Base-by-base conservation (phyloP, 306 rosid genomes). In the Amphicarpaea edgeworthii region DNA sequence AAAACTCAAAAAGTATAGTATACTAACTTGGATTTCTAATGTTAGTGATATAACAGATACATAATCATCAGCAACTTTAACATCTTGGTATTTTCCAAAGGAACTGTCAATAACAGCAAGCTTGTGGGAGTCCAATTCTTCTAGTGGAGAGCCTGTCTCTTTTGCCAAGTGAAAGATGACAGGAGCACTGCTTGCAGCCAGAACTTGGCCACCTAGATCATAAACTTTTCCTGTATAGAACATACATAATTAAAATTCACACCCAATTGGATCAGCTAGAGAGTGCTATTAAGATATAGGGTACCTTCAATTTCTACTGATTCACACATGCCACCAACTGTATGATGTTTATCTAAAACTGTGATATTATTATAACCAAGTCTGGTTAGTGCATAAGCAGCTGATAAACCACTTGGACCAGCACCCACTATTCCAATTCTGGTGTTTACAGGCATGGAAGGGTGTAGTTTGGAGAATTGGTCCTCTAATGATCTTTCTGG, bases 311-410 rank as follows among this genome's bases (percentile, higher is more conserved):
- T 94, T 20, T 87, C 86, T 1, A 90, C 93, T 6, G 98, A 91
- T 80, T 94, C 98, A 80, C 98, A 94, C 95, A 94, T 90, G 83
- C 98, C 98, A 61, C 96, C 98, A 73, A 94, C 93, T 8, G 87
- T 70, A 17, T 85, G 90, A 73, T 86, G 79, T 85, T 94, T 94
- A 83, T 94, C 98, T 53, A 94, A 73, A 72, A 94, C 73, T 8
- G 89, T 90, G 82, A 94, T 87, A 64, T 86, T 76, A 46, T 73
- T 80, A 64, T 91, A 94, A 40, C 98, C 98, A 66, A 94, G 95
- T 81, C 89, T 90, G 54, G 86, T 75, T 5, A 94, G 85, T 70
- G 94, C 97, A 82, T 91, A 94, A 79, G 98, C 96, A 66, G 96
- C 88, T 85, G 98, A 91, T 70, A 94, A 57, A 84, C 98, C 97